These are phyloP conservation scores for Tetrapyrgos nigripes DNA, from an alignment of 1,284 basidiomycete genomes.

Conservation along the genomic window DNA sequence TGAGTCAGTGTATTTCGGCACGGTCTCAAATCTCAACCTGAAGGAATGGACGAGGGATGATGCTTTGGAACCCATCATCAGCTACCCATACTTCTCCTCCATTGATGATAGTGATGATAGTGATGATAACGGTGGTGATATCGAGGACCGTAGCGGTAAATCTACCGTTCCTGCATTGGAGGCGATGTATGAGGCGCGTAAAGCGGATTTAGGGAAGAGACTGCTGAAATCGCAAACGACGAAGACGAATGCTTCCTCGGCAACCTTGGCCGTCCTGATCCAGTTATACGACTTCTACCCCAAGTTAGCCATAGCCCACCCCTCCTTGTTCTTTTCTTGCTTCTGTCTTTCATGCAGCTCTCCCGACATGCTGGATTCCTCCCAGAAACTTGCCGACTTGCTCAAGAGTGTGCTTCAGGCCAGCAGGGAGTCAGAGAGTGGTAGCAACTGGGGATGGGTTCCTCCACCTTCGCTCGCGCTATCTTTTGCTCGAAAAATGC, in stretches of 20 bases:
- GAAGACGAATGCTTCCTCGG: conserved; percentile 15
- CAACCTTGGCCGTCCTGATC: conserved; percentile 17
- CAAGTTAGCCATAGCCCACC: conserved; percentile 19
- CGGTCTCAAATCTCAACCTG: conserved; percentile 1
- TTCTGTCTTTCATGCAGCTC: conserved; percentile 18
- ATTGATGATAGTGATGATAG: conserved; percentile 20
- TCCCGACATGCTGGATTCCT: conserved; percentile 14
- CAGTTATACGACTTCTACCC: conserved; percentile 8
- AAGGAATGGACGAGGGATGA: neutral
- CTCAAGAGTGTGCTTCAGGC: conserved; percentile 11
- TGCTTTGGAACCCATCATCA: conserved; percentile 8
- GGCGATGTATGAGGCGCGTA: conserved; percentile 17
- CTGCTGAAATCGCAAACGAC: neutral
- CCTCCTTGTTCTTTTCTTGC: conserved; percentile 21
- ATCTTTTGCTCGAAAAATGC: conserved; percentile 21
- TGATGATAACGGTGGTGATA: conserved; percentile 22
- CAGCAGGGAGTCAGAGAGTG: conserved; percentile 5
- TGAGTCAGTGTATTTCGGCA: conserved; percentile 19
- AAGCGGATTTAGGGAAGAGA: conserved; percentile 12
- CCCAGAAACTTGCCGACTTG: neutral
- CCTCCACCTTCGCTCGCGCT: conserved; percentile 20
- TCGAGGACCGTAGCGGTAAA: conserved; percentile 20
- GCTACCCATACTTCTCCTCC: conserved; percentile 20
- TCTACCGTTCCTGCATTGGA: conserved; percentile 19
- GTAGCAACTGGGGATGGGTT: conserved; percentile 15